A percentile compares a stretch with the other conserved stretches of the same genome.
Evolutionary conservation across 2,329 filamentous ascomycete species (phyloP).

Genomic region (Neofusicoccum sp.): DNA sequence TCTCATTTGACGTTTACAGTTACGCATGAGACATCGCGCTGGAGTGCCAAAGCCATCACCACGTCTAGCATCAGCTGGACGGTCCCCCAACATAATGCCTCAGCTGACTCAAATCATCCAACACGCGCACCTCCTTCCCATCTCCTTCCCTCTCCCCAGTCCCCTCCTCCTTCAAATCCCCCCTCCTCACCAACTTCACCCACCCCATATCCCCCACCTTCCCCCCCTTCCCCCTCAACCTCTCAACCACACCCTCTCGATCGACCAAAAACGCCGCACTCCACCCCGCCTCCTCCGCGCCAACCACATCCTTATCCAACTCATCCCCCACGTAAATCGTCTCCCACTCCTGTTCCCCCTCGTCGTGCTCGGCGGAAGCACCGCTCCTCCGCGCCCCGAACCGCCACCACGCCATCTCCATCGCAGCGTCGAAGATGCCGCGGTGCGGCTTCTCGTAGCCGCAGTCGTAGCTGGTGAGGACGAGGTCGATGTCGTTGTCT

Average conservation of each 20-base stretch:
- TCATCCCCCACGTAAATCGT: conserved; percentile 58
- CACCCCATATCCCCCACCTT: background rate
- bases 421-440: conserved; percentile 57
- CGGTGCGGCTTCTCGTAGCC: conserved; percentile 59
- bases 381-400: conserved; percentile 23
- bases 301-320: conserved; percentile 50
- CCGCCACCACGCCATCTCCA: conserved; percentile 40
- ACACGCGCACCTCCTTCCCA: background rate
- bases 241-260: conserved; percentile 25
- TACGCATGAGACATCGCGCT: no score
- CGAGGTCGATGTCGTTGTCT: conserved; percentile 52
- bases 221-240: background rate
- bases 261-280: conserved; percentile 42
- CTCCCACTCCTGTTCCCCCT: conserved; percentile 27
- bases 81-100: background rate
- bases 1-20: no score
- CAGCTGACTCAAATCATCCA: conserved; percentile 15
- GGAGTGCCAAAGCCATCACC: background rate
- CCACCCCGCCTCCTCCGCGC: conserved; percentile 51
- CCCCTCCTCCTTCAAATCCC: background rate
- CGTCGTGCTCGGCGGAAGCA: background rate
- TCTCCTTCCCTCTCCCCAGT: background rate
- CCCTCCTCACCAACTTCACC: background rate
- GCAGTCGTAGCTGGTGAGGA: conserved; percentile 63
- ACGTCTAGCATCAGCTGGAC: no score